Conservation (phyloP, 768 basidiomycete genomes). For the Lactarius hatsudake region DNA sequence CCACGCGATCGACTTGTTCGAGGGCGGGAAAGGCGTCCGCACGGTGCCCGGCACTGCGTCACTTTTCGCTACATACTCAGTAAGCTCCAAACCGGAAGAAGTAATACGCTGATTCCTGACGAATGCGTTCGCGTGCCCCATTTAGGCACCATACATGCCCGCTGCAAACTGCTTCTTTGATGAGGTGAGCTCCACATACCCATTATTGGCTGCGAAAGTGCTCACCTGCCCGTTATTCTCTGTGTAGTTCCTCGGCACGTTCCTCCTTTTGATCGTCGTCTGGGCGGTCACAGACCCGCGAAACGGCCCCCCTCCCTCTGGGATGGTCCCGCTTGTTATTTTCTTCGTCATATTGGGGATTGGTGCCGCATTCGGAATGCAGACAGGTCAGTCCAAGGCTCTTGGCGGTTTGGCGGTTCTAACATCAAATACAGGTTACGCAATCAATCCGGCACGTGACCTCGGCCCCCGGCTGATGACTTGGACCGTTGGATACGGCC, state of each 20-base stretch:
- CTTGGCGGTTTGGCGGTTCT: not conserved
- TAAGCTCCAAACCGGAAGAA: slow-evolving; percentile 33
- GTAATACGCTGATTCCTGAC: not conserved
- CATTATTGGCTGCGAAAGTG: not conserved
- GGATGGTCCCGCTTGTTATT: slow-evolving; percentile 52
- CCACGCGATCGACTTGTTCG: slow-evolving; percentile 61
- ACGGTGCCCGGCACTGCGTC: slow-evolving; percentile 53
- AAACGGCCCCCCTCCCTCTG: slow-evolving; percentile 48
- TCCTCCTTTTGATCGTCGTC: slow-evolving; percentile 51
- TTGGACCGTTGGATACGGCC: slow-evolving; percentile 67
- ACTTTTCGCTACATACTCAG: slow-evolving; percentile 61
- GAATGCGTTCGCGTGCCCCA: not conserved
- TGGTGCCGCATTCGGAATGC: slow-evolving; percentile 54
- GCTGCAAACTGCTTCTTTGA: slow-evolving; percentile 44
- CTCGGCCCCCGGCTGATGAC: slow-evolving; percentile 65
- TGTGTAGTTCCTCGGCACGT: slow-evolving; percentile 51
- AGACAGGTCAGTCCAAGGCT: slow-evolving; percentile 39
- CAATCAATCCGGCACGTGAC: slow-evolving; percentile 70
- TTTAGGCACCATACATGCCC: slow-evolving; percentile 42
- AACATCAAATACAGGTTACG: slow-evolving; percentile 40
- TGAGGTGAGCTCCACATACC: slow-evolving; percentile 34
- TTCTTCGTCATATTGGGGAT: slow-evolving; percentile 58
- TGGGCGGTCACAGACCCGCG: slow-evolving; percentile 51
- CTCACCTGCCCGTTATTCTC: not conserved
- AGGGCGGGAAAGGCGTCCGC: slow-evolving; percentile 53